A percentile compares a stretch with the other conserved stretches of the same genome.
Conservation (phyloP, 2,329 filamentous ascomycete species). For the Pseudomassariella vexata region DNA sequence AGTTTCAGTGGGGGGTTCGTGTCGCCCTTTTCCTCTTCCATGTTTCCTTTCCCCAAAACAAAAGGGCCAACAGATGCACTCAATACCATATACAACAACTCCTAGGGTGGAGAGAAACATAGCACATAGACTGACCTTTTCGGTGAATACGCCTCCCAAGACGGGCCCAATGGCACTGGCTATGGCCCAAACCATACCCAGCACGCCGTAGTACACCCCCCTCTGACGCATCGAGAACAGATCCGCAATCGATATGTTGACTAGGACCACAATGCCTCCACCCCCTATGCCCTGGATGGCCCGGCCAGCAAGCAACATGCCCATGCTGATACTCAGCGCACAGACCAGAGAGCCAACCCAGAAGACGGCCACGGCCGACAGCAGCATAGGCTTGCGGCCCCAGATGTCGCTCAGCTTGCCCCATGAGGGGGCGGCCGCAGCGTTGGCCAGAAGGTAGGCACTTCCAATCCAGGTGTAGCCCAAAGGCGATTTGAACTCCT, state of each 20-base stretch:
- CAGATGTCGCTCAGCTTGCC: slow-evolving; percentile 56
- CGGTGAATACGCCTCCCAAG: slow-evolving; percentile 63
- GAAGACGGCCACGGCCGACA: slow-evolving; percentile 46
- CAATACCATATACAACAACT: too few species aligned
- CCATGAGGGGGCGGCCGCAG: slow-evolving; percentile 64
- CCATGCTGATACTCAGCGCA: slow-evolving; percentile 42
- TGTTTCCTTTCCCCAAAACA: too few species aligned
- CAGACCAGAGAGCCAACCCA: slow-evolving; percentile 49
- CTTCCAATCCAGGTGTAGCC: slow-evolving; percentile 77
- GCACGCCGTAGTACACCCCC: slow-evolving; percentile 45
- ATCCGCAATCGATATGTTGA: slow-evolving; percentile 54
- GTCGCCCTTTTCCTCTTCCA: too few species aligned
- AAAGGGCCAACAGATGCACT: too few species aligned
- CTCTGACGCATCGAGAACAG: slow-evolving; percentile 46
- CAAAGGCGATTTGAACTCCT: slow-evolving; percentile 56
- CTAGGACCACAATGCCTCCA: slow-evolving; percentile 52
- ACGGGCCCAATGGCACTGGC: slow-evolving; percentile 61
- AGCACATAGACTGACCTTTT: slow-evolving; percentile 45
- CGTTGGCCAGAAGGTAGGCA: slow-evolving; percentile 66
- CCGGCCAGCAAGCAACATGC: slow-evolving; percentile 47
- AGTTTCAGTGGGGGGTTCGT: slow-evolving; percentile 60
- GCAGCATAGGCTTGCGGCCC: slow-evolving; percentile 49
- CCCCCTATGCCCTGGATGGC: slow-evolving; percentile 53
- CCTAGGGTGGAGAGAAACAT: neutral
- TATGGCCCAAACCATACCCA: slow-evolving; percentile 57